Base-by-base conservation (phyloP, 805 yeast genomes). In the Jamesozyma gamospora region DNA sequence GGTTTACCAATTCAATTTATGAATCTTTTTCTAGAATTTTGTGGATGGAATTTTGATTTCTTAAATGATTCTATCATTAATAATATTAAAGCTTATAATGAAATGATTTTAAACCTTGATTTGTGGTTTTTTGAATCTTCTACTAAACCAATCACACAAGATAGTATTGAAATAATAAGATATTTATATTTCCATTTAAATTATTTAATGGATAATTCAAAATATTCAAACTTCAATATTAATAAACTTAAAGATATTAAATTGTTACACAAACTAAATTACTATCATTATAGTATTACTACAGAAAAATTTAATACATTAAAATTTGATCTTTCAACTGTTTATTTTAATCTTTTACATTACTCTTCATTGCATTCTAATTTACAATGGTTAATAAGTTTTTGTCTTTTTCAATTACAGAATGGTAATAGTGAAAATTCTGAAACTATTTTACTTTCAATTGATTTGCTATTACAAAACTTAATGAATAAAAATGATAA, bases 101-200 rank as follows among this genome's bases (percentile, higher is more conserved):
- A 66, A 1, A 54, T 85, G 33, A 66, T 82, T 29, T 66, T 77
- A 15, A 87, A 84, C 44, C 69, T 81, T 44, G 81, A 76, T 40
- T 62, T 75, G 16, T 79, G 84, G 75, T 65, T 66, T 40, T 60
- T 60, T 10, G 35, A 12, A 8, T 36, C 44, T 2, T 16, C 36
- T 7, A 39, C 19, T 28, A 28, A 18, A 14, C 4, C 11, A 11
- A 14, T 29, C 10, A 15, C 24, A 48, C 16, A 28, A 11, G 17
- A 28, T 3, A 41, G 32, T 28, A 21, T 61, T 3, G 77, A 73
- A 30, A 65, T 77, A 0, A 62, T 77, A 38, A 63, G 73, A 35
- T 71, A 69, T 39, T 56, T 82, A 4, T 55, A 80, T 4, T 71
- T 70, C 43, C 90, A 82, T 46, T 64, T 82, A 35, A 68, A 72